Evolutionary conservation across 2,329 filamentous ascomycete species (phyloP), one percentile per base, ranked within the genome.

Genomic region (Microcera coccophila): DNA sequence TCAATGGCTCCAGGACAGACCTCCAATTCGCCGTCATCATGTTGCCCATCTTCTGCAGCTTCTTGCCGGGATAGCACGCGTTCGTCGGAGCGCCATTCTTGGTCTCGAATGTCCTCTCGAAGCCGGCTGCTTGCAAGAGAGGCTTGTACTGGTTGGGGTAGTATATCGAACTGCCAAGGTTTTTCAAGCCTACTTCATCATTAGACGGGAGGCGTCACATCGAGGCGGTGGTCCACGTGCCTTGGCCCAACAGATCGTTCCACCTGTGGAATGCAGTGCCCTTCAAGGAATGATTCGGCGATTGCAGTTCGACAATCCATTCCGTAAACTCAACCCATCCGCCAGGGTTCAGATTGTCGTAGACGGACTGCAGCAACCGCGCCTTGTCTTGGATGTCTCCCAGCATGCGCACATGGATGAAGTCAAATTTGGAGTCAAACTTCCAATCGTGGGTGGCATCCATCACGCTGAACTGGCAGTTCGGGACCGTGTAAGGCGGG

Each of bases 271-370:
- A 55, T 14, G 41, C 33, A 18, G 53, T 52, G 22, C 53, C 53
- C 2, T 48, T 21, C 20, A 55, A 20, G 31, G 53, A 55, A 36
- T 54, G 48, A 17, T 55, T 52, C 8, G 53, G 53, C 18, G 53
- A 55, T 22, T 56, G 50, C 19, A 54, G 24, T 18, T 50, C 11
- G 7, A 50, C 53, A 31, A 55, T 56, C 53, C 53, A 55, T 52
- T 55, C 53, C 10, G 53, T 55, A 3, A 55, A 33, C 18, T 55
- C 53, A 15, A 52, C 53, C 53, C 53, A 55, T 45, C 53, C 53
- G 45, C 53, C 53, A 10, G 53, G 53, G 14, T 46, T 52, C 14
- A 55, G 37, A 17, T 54, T 50, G 17, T 55, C 45, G 14, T 42
- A 56, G 16, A 40, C 21, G 5, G 50, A 40, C 26, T 55, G 48